A percentile compares a stretch with the other conserved stretches of the same genome.
Conservation (phyloP, 139 green algal species). For the Closterium sp. region DNA sequence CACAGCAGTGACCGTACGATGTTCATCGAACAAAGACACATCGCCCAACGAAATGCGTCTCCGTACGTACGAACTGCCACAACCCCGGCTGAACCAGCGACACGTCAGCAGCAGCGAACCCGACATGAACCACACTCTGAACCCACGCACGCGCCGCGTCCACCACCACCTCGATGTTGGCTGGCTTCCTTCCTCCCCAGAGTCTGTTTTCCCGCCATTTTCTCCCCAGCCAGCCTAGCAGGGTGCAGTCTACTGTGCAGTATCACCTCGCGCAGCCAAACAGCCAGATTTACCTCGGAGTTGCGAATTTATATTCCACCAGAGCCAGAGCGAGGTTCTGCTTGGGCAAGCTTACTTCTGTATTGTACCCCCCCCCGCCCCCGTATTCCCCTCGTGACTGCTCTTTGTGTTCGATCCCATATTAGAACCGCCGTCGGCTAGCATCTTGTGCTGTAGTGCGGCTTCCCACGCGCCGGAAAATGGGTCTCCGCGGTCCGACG, state of each 20-base stretch:
- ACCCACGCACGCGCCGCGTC: not conserved
- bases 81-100: not conserved
- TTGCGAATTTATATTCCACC: not conserved
- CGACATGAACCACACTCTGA: not conserved
- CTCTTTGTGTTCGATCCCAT: not conserved
- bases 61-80: not conserved
- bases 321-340: not conserved
- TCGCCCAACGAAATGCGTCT: not conserved
- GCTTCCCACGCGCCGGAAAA: not conserved
- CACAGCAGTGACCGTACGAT: not conserved
- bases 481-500: slow-evolving; percentile 21
- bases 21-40: not conserved
- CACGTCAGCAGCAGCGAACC: not conserved
- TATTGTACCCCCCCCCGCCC: too few relatives aligned
- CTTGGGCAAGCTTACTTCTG: not conserved
- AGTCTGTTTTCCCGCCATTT: not conserved
- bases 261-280: not conserved
- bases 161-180: not conserved
- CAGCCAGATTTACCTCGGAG: not conserved
- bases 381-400: not conserved
- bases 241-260: too few relatives aligned
- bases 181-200: not conserved
- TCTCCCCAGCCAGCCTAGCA: not conserved
- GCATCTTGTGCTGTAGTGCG: not conserved
- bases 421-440: too few relatives aligned